phyloP scores from a whole-genome alignment of 768 basidiomycete genomes.

The Termitomyces sp. region DNA sequence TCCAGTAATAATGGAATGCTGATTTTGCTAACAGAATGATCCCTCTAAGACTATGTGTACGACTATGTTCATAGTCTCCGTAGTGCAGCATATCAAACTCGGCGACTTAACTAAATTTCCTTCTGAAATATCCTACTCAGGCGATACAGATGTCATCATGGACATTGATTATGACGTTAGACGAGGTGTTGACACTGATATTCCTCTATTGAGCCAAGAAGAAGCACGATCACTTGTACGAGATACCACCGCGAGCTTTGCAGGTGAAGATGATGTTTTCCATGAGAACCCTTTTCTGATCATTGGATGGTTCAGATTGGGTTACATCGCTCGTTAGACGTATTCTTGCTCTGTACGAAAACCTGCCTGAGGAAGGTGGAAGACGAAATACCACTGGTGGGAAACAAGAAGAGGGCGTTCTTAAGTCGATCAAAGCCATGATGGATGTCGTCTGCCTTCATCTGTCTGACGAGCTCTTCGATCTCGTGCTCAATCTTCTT shows the following conservation, averaged over 20 bases:
- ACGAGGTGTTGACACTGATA: conserved; percentile 30
- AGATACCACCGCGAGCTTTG: conserved; percentile 75
- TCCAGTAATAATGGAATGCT: not conserved
- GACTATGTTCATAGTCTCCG: conserved; percentile 70
- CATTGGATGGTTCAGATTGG: conserved; percentile 53
- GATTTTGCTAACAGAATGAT: conserved; percentile 50
- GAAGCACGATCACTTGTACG: conserved; percentile 71
- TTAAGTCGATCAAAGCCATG: conserved; percentile 76
- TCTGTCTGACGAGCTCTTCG: conserved; percentile 73
- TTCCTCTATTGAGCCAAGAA: conserved; percentile 42
- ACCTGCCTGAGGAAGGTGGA: conserved; percentile 93
- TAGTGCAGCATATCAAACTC: conserved; percentile 70
- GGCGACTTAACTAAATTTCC: conserved; percentile 67
- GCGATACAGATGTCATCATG: conserved; percentile 50
- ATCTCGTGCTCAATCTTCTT: conserved; percentile 78
- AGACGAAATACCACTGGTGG: conserved; percentile 80
- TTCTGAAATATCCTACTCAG: conserved; percentile 48
- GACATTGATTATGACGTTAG: conserved; percentile 42
- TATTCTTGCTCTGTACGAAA: conserved; percentile 80
- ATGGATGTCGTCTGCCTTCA: conserved; percentile 79
- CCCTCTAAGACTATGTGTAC: conserved; percentile 76
- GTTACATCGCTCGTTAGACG: conserved; percentile 72
- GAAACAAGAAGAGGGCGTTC: conserved; percentile 72
- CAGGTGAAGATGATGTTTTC: conserved; percentile 40
- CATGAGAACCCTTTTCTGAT: not conserved